These are phyloP conservation scores for Lichtheimia ornata DNA, from an alignment of 371 early-diverging fungal genomes.

Conservation along the genomic window DNA sequence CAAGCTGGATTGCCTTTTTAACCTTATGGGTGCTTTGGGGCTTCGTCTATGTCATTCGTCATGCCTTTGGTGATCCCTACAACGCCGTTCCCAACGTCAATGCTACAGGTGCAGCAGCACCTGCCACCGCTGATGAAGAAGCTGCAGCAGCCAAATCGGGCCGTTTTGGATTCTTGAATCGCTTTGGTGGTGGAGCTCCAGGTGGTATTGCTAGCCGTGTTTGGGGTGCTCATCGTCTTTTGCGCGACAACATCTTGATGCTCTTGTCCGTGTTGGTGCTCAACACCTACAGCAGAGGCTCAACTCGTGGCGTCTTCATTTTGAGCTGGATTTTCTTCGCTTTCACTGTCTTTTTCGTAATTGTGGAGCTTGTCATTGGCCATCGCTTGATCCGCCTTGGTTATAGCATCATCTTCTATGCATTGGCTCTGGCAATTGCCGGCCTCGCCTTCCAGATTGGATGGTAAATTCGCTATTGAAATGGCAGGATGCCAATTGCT, in stretches of 20 bases:
- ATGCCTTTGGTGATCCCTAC: slow-evolving; percentile 17
- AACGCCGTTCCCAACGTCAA: neutral
- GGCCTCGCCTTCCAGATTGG: slow-evolving; percentile 42
- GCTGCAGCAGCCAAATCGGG: neutral
- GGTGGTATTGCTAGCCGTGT: slow-evolving; percentile 3
- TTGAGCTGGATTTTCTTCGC: slow-evolving; percentile 46
- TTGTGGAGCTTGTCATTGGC: slow-evolving; percentile 32
- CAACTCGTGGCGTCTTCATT: slow-evolving; percentile 44
- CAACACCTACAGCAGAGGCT: slow-evolving; percentile 44
- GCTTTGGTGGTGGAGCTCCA: neutral
- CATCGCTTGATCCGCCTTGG: slow-evolving; percentile 41
- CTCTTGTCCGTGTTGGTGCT: slow-evolving; percentile 36
- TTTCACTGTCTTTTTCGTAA: slow-evolving; percentile 38
- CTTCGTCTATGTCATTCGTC: slow-evolving; percentile 23
- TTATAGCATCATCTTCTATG: slow-evolving; percentile 36
- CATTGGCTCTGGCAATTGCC: slow-evolving; percentile 35
- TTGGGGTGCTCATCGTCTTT: slow-evolving; percentile 27
- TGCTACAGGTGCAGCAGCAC: slow-evolving; percentile 16
- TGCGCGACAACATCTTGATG: slow-evolving; percentile 36
- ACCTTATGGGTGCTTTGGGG: slow-evolving; percentile 37
- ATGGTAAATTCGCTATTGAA: no score
- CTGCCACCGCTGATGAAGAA: slow-evolving; percentile 3
- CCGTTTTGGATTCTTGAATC: neutral
- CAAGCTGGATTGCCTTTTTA: slow-evolving; percentile 39
- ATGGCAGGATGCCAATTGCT: no score